phyloP scores from a whole-genome alignment of 2,329 filamentous ascomycete genomes.

The Dothideomycetidae sp. region DNA sequence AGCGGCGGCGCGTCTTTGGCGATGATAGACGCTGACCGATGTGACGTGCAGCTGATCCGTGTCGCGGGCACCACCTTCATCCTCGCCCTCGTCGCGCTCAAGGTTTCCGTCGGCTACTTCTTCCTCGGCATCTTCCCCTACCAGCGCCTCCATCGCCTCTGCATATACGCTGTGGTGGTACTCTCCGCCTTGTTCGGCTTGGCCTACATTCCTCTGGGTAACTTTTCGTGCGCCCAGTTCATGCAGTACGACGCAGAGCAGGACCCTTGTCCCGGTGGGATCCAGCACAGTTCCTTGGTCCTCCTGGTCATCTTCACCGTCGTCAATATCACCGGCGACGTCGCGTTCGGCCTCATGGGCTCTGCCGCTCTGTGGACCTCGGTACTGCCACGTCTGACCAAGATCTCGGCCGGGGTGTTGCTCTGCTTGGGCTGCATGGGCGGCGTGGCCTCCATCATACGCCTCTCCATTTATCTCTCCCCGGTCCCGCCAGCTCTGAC shows the following conservation, averaged over 20 bases:
- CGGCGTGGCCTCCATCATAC: constrained; percentile 1
- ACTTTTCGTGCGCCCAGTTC: constrained; percentile 7
- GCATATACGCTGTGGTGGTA: background rate
- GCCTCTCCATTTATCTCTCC: background rate
- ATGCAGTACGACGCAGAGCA: background rate
- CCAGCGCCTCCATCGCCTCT: background rate
- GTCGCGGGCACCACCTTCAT: constrained; percentile 55
- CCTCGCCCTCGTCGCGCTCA: constrained; percentile 67
- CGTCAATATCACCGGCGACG: background rate
- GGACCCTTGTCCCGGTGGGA: background rate
- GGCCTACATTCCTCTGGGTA: background rate
- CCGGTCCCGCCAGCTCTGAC: background rate
- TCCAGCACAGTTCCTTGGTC: background rate
- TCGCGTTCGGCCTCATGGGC: background rate
- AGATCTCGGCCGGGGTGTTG: constrained; percentile 1
- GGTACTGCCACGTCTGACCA: background rate
- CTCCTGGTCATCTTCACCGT: background rate
- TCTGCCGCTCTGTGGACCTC: background rate
- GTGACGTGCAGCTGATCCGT: constrained; percentile 14
- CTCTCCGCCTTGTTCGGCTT: background rate
- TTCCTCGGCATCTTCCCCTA: constrained; percentile 26
- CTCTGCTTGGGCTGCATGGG: constrained; percentile 1
- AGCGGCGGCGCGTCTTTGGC: background rate
- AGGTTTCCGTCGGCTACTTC: constrained; percentile 78
- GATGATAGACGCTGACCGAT: background rate